Evolutionary conservation across 129 eudicot species (phyloP).

Genomic region (Flaveria linearis): DNA sequence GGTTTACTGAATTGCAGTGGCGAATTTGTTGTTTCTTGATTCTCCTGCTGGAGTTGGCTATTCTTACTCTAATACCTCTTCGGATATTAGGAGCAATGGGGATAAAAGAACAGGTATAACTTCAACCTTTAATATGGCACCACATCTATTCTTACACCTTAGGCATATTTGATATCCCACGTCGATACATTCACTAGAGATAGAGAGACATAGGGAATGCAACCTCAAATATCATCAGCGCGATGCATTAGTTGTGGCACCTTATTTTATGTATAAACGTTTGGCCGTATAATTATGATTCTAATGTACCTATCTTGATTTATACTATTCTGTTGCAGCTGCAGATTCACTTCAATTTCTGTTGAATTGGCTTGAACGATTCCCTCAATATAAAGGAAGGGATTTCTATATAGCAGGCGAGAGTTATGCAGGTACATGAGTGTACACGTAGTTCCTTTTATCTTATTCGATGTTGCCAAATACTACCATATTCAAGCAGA

Average conservation of each 20-base stretch:
- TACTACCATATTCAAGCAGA: background rate
- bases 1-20: conserved; percentile 51
- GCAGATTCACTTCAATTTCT: conserved; percentile 65
- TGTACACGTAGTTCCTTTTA: background rate
- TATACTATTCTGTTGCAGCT: conserved; percentile 47
- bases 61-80: conserved; percentile 85
- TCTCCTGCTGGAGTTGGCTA: conserved; percentile 99
- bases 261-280: background rate
- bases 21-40: conserved; percentile 79
- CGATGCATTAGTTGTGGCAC: background rate
- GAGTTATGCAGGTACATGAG: conserved; percentile 74
- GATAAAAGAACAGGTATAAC: conserved; percentile 87
- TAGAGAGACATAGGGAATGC: background rate
- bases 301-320: background rate
- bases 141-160: background rate
- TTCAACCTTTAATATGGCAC: conserved; percentile 8
- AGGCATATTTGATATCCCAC: background rate
- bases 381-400: conserved; percentile 84
- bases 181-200: too few species aligned
- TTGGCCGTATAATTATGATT: conserved; percentile 3
- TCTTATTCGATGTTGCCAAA: background rate
- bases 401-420: conserved; percentile 82
- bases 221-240: background rate
- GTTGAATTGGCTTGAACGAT: conserved; percentile 75
- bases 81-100: conserved; percentile 70